Evolutionary conservation across 2,329 filamentous ascomycete genomes (phyloP).

Genomic region (Lachnellula subtilissima): DNA sequence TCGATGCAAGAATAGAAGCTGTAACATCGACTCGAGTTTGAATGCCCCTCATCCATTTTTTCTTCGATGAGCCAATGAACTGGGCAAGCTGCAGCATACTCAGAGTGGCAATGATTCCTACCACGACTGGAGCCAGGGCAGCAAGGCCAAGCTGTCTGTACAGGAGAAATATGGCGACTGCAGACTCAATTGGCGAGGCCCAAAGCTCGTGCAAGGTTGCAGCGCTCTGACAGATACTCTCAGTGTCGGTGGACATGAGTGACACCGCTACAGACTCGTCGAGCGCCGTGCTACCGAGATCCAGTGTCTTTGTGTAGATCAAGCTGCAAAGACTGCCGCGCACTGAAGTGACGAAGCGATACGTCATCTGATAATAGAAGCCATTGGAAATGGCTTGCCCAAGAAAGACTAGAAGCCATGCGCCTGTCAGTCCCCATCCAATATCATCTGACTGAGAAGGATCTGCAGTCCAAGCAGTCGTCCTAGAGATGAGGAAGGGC

Average conservation of each 20-base stretch:
- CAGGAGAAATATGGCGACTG: slow-evolving; percentile 28
- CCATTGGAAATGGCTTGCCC: slow-evolving; percentile 13
- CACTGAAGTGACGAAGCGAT: slow-evolving; percentile 18
- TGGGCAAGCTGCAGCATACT: slow-evolving; percentile 19
- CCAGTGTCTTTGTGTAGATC: slow-evolving; percentile 27
- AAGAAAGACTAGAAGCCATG: slow-evolving; percentile 17
- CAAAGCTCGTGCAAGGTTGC: slow-evolving; percentile 29
- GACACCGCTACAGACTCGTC: slow-evolving; percentile 19
- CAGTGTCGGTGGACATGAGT: neutral
- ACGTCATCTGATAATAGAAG: slow-evolving; percentile 14
- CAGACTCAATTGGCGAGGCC: slow-evolving; percentile 28
- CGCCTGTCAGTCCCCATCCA: slow-evolving; percentile 21
- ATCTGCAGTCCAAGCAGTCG: slow-evolving; percentile 8
- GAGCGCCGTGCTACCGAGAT: slow-evolving; percentile 22
- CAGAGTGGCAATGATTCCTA: slow-evolving; percentile 27
- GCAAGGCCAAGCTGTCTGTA: slow-evolving; percentile 27
- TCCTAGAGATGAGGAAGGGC: slow-evolving; percentile 17
- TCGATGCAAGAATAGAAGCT: slow-evolving; percentile 27
- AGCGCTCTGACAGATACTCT: slow-evolving; percentile 11
- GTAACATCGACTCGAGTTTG: slow-evolving; percentile 30
- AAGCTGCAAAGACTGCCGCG: slow-evolving; percentile 24
- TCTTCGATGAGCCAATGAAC: slow-evolving; percentile 26
- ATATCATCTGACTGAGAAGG: slow-evolving; percentile 7
- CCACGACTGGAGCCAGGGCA: slow-evolving; percentile 19
- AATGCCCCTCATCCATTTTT: slow-evolving; percentile 29